Percentiles rank a stretch among this genome's conserved stretches.
Evolutionary conservation across 2,329 filamentous ascomycete species (phyloP).

Genomic region (Phialophora chinensis): DNA sequence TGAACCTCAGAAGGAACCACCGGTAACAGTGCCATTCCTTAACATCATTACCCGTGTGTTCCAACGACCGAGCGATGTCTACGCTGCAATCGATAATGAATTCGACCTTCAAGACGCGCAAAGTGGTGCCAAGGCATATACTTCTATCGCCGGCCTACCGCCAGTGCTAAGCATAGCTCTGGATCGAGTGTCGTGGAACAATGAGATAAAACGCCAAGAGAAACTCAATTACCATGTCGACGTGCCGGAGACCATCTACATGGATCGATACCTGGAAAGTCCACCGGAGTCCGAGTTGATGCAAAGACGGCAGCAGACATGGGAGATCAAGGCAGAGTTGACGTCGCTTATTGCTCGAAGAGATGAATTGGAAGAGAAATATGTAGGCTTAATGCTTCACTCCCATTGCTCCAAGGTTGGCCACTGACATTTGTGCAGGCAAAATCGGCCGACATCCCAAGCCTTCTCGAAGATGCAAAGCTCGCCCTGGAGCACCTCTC

Average conservation of each 20-base stretch:
- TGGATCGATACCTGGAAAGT: constrained; percentile 86
- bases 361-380: constrained; percentile 46
- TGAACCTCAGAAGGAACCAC: constrained; percentile 36
- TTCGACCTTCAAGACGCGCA: constrained; percentile 81
- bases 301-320: constrained; percentile 69
- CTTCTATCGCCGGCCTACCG: constrained; percentile 75
- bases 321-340: constrained; percentile 74
- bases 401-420: neutral
- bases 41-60: constrained; percentile 62
- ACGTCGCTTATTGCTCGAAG: constrained; percentile 59
- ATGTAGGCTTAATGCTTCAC: constrained; percentile 23
- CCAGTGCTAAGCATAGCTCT: constrained; percentile 89
- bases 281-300: constrained; percentile 66
- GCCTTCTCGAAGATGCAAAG: constrained; percentile 37
- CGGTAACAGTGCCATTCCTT: constrained; percentile 59
- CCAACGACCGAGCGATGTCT: constrained; percentile 67
- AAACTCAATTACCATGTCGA: constrained; percentile 80
- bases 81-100: constrained; percentile 81
- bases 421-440: constrained; percentile 28
- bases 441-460: constrained; percentile 34
- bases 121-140: constrained; percentile 67
- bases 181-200: constrained; percentile 77
- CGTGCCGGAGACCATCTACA: constrained; percentile 79
- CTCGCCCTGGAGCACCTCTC: constrained; percentile 33
- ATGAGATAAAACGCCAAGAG: constrained; percentile 61